Base-by-base conservation (phyloP, 1,284 basidiomycete genomes). In the Sporisorium scitamineum region DNA sequence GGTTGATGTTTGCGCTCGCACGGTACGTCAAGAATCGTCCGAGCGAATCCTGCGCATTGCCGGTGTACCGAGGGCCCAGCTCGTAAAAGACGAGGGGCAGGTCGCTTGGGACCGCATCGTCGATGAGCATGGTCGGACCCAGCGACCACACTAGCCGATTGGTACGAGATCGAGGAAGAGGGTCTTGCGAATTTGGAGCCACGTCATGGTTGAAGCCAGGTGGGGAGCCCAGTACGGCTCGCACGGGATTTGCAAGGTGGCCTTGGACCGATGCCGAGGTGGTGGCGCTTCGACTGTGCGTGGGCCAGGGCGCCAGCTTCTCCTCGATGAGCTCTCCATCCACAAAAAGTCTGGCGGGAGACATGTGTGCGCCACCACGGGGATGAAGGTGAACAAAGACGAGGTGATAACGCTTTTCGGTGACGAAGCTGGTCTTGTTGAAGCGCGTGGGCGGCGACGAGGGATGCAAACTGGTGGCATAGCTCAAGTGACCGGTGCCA, bases 11-110 rank as follows among this genome's bases (percentile, higher is more conserved):
- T 11, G 82, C 76, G 45, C 76, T 79, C 8, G 70, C 79, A 0
- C 62, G 54, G 45, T 82, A 82, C 2, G 82, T 76, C 11, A 84
- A 58, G 58, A 83, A 84, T 8, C 78, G 71, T 16, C 79, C 78
- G 16, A 84, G 73, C 20, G 76, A 69, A 55, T 79, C 80, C 42
- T 84, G 82, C 22, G 76, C 57, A 26, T 81, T 82, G 37, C 80
- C 78, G 5, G 60, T 54, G 58, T 83, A 84, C 27, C 68, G 58
- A n/a, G 72, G 62, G 2, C 63, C 67, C 6, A 84, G 67, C 65
- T 79, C 72, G 48, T 66, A 54, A 1, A 84, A 66, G 3, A 84
- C 69, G 27, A 78, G 61, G 5, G 79, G 74, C 22, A 84, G 41
- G n/a, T 79, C 80, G 20, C 59, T 57, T 3, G 81, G 71, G 4